These are phyloP conservation scores for Penicillium tannophilum DNA, from an alignment of 495 filamentous ascomycete species.

Conservation along the genomic window DNA sequence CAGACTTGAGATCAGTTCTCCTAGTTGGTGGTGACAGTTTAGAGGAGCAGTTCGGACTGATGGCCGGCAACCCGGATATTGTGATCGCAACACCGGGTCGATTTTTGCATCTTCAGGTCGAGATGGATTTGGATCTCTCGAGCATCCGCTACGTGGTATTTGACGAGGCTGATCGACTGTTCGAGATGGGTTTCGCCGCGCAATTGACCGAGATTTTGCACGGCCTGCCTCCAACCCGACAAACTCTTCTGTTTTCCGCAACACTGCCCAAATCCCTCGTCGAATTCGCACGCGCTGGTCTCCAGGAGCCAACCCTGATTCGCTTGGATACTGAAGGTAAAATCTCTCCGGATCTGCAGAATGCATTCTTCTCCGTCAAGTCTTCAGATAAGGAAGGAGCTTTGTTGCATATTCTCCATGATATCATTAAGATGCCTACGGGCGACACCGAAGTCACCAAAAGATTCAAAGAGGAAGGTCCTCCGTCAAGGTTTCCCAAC, in stretches of 20 bases:
- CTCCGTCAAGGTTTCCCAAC: slow-evolving; percentile 48
- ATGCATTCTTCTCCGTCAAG: slow-evolving; percentile 91
- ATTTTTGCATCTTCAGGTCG: slow-evolving; percentile 92
- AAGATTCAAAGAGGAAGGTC: slow-evolving; percentile 33
- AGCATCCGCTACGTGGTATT: slow-evolving; percentile 92
- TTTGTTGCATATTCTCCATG: slow-evolving; percentile 81
- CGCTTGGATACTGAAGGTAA: slow-evolving; percentile 93
- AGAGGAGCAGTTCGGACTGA: slow-evolving; percentile 92
- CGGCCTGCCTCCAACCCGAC: slow-evolving; percentile 77
- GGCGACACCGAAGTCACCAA: slow-evolving; percentile 62
- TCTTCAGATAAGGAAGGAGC: slow-evolving; percentile 91
- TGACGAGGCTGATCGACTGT: slow-evolving; percentile 93
- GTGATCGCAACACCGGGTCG: slow-evolving; percentile 95
- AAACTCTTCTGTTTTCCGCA: slow-evolving; percentile 93
- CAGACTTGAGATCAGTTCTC: slow-evolving; percentile 83
- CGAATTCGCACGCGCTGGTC: slow-evolving; percentile 90
- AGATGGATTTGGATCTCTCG: slow-evolving; percentile 86
- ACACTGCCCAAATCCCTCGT: slow-evolving; percentile 91
- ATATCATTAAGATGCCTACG: slow-evolving; percentile 90
- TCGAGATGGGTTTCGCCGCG: slow-evolving; percentile 96
- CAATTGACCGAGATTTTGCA: slow-evolving; percentile 93
- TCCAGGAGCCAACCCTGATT: slow-evolving; percentile 86
- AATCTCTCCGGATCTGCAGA: slow-evolving; percentile 89
- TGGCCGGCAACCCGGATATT: slow-evolving; percentile 94
- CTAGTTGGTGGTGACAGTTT: slow-evolving; percentile 93